Percentiles rank a stretch among this genome's conserved stretches.
These are phyloP conservation scores for Glycine tomentella DNA, from an alignment of 306 rosid genomes.

Conservation along the genomic window DNA sequence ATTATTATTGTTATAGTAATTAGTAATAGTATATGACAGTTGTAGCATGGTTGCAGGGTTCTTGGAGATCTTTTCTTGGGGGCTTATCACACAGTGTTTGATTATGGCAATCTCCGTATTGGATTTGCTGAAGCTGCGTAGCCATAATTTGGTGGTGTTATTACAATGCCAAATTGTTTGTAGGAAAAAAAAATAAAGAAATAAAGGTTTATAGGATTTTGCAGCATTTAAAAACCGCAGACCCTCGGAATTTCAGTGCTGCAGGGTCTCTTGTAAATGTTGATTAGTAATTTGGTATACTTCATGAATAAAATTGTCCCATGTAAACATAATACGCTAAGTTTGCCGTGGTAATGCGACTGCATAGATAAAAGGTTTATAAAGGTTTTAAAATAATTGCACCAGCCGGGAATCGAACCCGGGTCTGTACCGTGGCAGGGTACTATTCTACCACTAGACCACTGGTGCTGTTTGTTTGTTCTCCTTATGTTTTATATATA, in stretches of 20 bases:
- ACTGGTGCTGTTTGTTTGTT: conserved; percentile 45
- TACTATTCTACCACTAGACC: conserved; percentile 66
- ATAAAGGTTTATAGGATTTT: background rate
- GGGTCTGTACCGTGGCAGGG: conserved; percentile 63
- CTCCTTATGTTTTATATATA: too few species aligned
- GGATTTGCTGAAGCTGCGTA: conserved; percentile 67
- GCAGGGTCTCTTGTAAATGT: conserved; percentile 4
- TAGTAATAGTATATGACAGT: conserved; percentile 24
- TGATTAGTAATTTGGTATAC: background rate
- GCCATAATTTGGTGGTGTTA: conserved; percentile 20
- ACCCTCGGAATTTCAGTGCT: background rate
- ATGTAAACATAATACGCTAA: too few species aligned
- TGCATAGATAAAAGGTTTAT: background rate
- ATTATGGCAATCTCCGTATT: conserved; percentile 61
- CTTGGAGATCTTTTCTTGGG: conserved; percentile 69
- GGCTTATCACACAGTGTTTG: conserved; percentile 79
- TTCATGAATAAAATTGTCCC: background rate
- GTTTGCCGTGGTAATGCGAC: too few species aligned
- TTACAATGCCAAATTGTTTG: background rate
- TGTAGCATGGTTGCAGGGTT: conserved; percentile 45
- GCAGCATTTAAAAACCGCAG: background rate
- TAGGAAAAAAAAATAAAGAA: background rate
- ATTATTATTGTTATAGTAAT: background rate
- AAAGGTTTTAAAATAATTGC: conserved; percentile 3
- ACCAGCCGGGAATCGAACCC: conserved; percentile 66